Conservation (phyloP, 768 basidiomycete species). For the Rhodotorula kratochvilovae region DNA sequence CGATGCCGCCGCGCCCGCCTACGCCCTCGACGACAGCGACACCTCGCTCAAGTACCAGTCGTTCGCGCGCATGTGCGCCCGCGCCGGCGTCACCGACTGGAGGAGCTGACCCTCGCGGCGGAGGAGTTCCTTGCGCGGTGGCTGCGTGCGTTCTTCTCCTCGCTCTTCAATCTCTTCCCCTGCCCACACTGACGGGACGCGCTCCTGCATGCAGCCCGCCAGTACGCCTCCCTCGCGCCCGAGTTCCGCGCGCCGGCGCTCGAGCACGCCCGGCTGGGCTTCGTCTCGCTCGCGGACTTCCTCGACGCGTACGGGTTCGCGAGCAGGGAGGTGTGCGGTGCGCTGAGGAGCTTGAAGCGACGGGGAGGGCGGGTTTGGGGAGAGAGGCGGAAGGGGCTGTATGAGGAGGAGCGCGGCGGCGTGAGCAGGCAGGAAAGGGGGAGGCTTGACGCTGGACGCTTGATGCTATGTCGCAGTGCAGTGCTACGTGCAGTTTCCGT, state of each 20-base stretch:
- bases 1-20: background rate
- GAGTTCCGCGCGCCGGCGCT: background rate
- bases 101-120: background rate
- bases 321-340: background rate
- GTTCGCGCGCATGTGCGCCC: conserved; percentile 7
- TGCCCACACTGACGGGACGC: too few species aligned
- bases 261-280: background rate
- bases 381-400: background rate
- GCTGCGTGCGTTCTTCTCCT: conserved; percentile 1
- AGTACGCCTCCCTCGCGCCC: background rate
- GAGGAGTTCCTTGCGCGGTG: conserved; percentile 5
- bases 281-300: conserved; percentile 26
- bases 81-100: background rate
- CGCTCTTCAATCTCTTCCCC: too few species aligned
- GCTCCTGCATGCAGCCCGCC: background rate
- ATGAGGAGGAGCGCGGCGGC: background rate
- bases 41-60: background rate
- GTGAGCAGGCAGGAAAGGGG: too few species aligned
- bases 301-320: conserved; percentile 22
- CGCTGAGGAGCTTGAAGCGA: background rate
- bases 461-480: too few species aligned
- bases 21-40: background rate
- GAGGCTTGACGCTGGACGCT: too few species aligned
- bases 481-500: background rate
- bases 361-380: background rate